A percentile compares a stretch with the other conserved stretches of the same genome.
Conservation (phyloP, 2,329 filamentous ascomycete genomes). For the Hypoxylon sp. region DNA sequence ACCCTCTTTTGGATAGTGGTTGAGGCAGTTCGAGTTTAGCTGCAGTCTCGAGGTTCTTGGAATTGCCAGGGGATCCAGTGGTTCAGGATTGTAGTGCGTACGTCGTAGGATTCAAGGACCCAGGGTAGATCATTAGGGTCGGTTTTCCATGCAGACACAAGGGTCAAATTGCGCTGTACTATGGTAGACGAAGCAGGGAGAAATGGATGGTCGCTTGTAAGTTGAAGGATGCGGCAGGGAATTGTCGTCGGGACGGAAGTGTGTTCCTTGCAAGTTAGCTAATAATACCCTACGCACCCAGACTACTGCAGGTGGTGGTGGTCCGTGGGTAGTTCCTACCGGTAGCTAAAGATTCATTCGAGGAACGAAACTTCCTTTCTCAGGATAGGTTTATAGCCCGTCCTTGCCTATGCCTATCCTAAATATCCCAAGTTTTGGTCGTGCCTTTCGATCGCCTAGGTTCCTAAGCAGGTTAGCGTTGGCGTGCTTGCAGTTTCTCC, state of each 20-base stretch:
- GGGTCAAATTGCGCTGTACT: slow-evolving; percentile 22
- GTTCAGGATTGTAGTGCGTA: slow-evolving; percentile 33
- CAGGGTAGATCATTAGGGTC: slow-evolving; percentile 23
- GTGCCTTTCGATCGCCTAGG: slow-evolving; percentile 8
- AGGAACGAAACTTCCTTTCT: slow-evolving; percentile 25
- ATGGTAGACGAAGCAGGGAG: slow-evolving; percentile 27
- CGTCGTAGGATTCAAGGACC: slow-evolving; percentile 28
- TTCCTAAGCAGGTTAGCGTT: slow-evolving; percentile 8
- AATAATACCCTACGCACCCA: slow-evolving; percentile 37
- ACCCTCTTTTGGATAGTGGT: slow-evolving; percentile 35
- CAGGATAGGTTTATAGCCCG: slow-evolving; percentile 15
- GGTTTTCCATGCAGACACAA: slow-evolving; percentile 36
- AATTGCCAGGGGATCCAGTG: slow-evolving; percentile 19
- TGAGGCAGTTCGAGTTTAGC: slow-evolving; percentile 42
- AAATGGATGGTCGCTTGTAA: slow-evolving; percentile 36
- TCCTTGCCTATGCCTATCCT: slow-evolving; percentile 7
- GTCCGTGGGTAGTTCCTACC: slow-evolving; percentile 26
- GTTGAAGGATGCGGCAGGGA: slow-evolving; percentile 40
- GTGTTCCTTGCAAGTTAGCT: slow-evolving; percentile 36
- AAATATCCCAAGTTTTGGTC: slow-evolving; percentile 7
- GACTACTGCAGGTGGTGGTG: slow-evolving; percentile 40
- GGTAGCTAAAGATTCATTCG: slow-evolving; percentile 19
- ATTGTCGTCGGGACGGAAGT: slow-evolving; percentile 42
- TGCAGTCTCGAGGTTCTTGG: slow-evolving; percentile 33
- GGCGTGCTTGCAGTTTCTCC: slow-evolving; percentile 16